A percentile compares a stretch with the other conserved stretches of the same genome.
Conservation (phyloP, 1,284 basidiomycete species). For the Golubevia pallescens region DNA sequence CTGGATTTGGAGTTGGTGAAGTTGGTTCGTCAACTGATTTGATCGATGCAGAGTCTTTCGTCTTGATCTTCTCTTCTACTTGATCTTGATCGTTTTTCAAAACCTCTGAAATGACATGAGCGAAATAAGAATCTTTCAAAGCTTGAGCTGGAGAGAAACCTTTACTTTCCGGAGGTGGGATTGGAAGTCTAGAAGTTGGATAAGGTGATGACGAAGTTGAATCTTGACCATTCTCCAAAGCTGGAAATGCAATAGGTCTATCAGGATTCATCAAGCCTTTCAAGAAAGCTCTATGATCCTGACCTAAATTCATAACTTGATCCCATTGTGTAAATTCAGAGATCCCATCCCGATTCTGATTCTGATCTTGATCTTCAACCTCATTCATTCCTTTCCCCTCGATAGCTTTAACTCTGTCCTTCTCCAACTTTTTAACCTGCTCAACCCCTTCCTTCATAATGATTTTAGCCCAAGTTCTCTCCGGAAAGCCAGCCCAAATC, state of each 20-base stretch:
- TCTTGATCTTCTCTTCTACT: neutral
- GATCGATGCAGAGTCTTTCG: no score
- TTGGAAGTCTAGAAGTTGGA: no score
- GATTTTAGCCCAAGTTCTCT: slow-evolving; percentile 31
- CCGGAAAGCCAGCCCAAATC: slow-evolving; percentile 47
- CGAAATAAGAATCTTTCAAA: slow-evolving; percentile 42
- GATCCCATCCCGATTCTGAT: neutral
- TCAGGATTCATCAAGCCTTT: slow-evolving; percentile 35
- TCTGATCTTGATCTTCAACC: slow-evolving; percentile 3
- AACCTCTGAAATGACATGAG: slow-evolving; percentile 30
- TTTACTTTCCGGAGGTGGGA: slow-evolving; percentile 15
- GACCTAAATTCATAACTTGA: slow-evolving; percentile 21
- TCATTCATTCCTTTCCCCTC: neutral
- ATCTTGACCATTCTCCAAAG: neutral
- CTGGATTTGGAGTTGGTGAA: no score
- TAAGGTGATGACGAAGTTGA: neutral
- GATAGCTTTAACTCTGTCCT: slow-evolving; percentile 8
- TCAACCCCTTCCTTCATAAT: slow-evolving; percentile 30
- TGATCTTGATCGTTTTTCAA: slow-evolving; percentile 13
- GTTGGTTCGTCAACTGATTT: no score
- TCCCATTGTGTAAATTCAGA: slow-evolving; percentile 27
- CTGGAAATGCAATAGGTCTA: slow-evolving; percentile 25
- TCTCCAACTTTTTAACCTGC: slow-evolving; percentile 16
- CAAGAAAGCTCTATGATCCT: slow-evolving; percentile 40
- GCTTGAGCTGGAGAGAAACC: slow-evolving; percentile 44